Evolutionary conservation across 352 stramenopile species (phyloP).

Genomic region (Phytopythium vexans): DNA sequence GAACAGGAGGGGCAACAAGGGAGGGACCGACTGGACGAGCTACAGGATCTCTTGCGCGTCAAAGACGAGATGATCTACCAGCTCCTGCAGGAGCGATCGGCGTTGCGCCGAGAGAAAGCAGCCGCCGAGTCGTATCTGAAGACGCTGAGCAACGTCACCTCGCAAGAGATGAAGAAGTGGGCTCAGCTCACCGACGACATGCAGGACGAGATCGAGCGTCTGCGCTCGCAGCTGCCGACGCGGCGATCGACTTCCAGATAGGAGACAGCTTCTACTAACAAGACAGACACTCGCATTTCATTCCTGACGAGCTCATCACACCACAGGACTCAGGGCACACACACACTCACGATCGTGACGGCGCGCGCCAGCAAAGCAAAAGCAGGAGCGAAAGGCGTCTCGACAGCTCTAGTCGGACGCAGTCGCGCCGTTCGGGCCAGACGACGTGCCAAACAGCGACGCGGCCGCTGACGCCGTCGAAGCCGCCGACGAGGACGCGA

Average conservation of each 20-base stretch:
- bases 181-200: slow-evolving; percentile 76
- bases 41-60: slow-evolving; percentile 43
- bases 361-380: too few relatives aligned
- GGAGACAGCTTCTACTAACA: neutral
- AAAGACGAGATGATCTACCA: slow-evolving; percentile 87
- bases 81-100: slow-evolving; percentile 60
- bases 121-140: slow-evolving; percentile 51
- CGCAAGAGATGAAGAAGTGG: slow-evolving; percentile 83
- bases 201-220: slow-evolving; percentile 70
- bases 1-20: neutral
- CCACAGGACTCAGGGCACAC: too few relatives aligned
- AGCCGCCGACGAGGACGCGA: slow-evolving; percentile 34
- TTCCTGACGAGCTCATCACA: too few relatives aligned
- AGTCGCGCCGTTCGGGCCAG: neutral
- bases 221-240: slow-evolving; percentile 29
- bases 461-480: slow-evolving; percentile 11
- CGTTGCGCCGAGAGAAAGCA: slow-evolving; percentile 47
- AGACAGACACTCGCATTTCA: neutral
- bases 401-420: slow-evolving; percentile 3
- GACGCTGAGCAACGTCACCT: slow-evolving; percentile 67
- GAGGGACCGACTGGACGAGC: slow-evolving; percentile 11
- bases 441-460: slow-evolving; percentile 1
- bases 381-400: too few relatives aligned
- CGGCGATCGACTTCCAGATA: neutral
- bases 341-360: too few relatives aligned